Conservation (phyloP, 2,329 filamentous ascomycete species). For the Penicillium sp. region DNA sequence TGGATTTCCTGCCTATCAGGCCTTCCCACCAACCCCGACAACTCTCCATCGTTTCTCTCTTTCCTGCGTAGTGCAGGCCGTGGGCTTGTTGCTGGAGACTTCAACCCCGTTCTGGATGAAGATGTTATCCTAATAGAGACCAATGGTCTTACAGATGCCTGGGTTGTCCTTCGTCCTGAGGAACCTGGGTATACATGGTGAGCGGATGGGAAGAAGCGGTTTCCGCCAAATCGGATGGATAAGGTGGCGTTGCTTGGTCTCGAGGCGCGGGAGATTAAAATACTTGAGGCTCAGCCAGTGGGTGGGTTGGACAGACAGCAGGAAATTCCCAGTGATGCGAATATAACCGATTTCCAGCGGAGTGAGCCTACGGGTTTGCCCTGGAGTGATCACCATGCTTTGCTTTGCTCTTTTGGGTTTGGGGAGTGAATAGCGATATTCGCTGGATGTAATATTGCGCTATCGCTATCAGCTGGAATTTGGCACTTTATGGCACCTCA, state of each 20-base stretch:
- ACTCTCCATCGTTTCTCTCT: conserved; percentile 24
- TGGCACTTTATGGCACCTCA: not conserved
- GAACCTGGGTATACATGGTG: conserved; percentile 42
- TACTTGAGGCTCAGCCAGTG: not conserved
- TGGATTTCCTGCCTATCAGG: conserved; percentile 34
- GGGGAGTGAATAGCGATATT: not conserved
- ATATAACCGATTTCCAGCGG: not conserved
- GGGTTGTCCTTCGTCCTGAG: conserved; percentile 27
- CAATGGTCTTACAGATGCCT: conserved; percentile 38
- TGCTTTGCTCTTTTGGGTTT: not conserved
- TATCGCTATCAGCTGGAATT: not conserved
- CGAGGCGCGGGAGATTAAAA: conserved; percentile 1
- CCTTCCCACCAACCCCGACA: conserved; percentile 33
- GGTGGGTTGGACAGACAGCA: not conserved
- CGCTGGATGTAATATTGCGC: not conserved
- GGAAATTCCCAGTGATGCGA: not conserved
- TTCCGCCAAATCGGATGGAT: conserved; percentile 38
- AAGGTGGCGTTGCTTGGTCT: conserved; percentile 36
- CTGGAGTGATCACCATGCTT: conserved; percentile 1
- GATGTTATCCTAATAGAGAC: conserved; percentile 32
- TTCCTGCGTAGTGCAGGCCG: conserved; percentile 25
- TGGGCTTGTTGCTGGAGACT: conserved; percentile 42
- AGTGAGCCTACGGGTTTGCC: not conserved
- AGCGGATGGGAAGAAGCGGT: conserved; percentile 31
- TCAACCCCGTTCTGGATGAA: conserved; percentile 39